These are phyloP conservation scores for Monosporascus sp. DNA, from an alignment of 2,329 filamentous ascomycete species.

Conservation along the genomic window DNA sequence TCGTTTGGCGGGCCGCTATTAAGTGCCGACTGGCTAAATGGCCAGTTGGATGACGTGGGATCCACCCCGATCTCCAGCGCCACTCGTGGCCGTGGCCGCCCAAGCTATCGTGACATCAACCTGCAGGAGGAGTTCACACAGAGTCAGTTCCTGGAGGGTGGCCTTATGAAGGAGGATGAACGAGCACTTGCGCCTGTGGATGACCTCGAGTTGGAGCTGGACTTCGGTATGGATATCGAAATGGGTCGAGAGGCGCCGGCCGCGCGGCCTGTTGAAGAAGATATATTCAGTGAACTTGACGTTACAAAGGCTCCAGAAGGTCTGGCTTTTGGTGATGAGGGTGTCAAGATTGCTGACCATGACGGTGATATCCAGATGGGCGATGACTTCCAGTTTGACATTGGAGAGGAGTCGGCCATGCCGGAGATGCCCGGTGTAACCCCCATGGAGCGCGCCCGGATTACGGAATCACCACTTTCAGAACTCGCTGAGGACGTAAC, in stretches of 20 bases:
- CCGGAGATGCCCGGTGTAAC: conserved; percentile 43
- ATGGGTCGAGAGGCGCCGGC: conserved; percentile 80
- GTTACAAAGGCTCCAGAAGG: conserved; percentile 54
- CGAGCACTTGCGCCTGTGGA: conserved; percentile 51
- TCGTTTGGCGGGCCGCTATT: conserved; percentile 57
- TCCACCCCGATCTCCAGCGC: conserved; percentile 52
- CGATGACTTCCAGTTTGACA: conserved; percentile 61
- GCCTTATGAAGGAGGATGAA: conserved; percentile 54
- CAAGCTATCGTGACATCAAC: conserved; percentile 60
- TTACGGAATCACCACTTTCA: conserved; percentile 66
- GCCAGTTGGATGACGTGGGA: conserved; percentile 63
- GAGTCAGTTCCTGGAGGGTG: conserved; percentile 76
- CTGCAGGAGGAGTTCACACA: conserved; percentile 64
- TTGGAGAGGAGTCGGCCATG: conserved; percentile 55
- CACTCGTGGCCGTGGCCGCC: conserved; percentile 39
- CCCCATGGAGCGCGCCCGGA: conserved; percentile 51
- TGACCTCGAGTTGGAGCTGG: conserved; percentile 68
- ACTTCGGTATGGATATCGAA: conserved; percentile 79
- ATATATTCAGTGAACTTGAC: conserved; percentile 63
- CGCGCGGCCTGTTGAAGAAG: conserved; percentile 62
- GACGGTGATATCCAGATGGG: conserved; percentile 61
- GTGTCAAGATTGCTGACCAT: conserved; percentile 56
- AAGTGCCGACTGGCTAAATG: conserved; percentile 79
- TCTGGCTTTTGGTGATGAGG: conserved; percentile 49
- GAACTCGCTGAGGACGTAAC: conserved; percentile 63